Percentiles rank a stretch among this genome's conserved stretches.
phyloP scores from a whole-genome alignment of 2,329 filamentous ascomycete species.

The Aspergillus sojae region DNA sequence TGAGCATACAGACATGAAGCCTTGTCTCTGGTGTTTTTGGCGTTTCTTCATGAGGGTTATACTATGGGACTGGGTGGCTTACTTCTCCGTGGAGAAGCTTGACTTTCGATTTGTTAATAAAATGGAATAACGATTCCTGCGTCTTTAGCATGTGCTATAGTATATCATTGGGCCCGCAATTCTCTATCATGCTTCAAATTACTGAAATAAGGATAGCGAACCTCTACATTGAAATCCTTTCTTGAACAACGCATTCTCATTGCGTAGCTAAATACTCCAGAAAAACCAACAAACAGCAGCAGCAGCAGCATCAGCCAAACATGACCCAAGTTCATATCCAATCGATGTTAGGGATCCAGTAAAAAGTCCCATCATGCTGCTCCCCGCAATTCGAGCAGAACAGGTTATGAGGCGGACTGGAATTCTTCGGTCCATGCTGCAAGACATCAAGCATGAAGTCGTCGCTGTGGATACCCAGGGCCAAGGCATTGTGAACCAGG shows the following conservation, averaged over 20 bases:
- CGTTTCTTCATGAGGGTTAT: constrained; percentile 7
- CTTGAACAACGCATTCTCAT: not conserved
- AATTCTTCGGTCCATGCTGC: not conserved
- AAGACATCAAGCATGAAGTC: constrained; percentile 12
- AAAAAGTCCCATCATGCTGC: not conserved
- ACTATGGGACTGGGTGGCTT: not conserved
- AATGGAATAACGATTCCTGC: not conserved
- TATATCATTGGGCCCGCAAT: not conserved
- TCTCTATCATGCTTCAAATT: not conserved
- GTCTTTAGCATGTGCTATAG: not conserved
- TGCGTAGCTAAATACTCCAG: not conserved
- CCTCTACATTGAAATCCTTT: not conserved
- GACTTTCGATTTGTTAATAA: not conserved
- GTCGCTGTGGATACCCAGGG: not conserved
- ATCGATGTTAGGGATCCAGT: not conserved
- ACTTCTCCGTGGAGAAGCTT: not conserved
- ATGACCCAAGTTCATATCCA: not conserved
- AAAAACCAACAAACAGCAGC: not conserved
- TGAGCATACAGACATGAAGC: constrained; percentile 19
- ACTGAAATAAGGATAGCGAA: too few species aligned
- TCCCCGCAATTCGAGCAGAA: not conserved
- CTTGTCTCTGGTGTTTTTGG: constrained; percentile 7
- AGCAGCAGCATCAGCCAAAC: not conserved
- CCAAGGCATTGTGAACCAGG: constrained; percentile 4
- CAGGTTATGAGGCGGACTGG: constrained; percentile 4